phyloP scores from a whole-genome alignment of 78 protist genomes.

The Cyanophora paradoxa region DNA sequence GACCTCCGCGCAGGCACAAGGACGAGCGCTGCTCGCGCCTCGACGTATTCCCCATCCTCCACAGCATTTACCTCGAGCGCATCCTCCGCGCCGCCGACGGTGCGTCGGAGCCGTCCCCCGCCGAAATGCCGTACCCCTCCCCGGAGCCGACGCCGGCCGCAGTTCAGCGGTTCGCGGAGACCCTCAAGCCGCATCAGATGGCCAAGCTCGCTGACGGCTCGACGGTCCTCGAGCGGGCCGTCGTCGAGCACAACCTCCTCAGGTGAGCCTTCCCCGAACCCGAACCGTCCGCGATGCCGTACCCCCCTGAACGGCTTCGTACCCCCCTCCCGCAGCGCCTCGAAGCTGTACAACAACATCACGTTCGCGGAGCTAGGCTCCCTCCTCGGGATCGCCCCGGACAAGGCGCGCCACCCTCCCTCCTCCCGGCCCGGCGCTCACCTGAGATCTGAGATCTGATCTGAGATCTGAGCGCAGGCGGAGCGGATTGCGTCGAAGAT shows the following conservation, averaged over 20 bases:
- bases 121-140: too few relatives aligned
- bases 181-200: slow-evolving; percentile 64
- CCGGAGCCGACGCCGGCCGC: too few relatives aligned
- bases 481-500: slow-evolving; percentile 74
- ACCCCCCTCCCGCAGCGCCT: too few relatives aligned
- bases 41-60: slow-evolving; percentile 30
- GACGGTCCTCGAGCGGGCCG: slow-evolving; percentile 77
- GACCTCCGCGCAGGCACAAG: too few relatives aligned
- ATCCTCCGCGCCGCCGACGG: slow-evolving; percentile 53
- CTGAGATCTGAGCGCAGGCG: slow-evolving; percentile 24
- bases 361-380: slow-evolving; percentile 75
- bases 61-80: slow-evolving; percentile 71
- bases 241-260: slow-evolving; percentile 83
- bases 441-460: neutral
- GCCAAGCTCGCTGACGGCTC: slow-evolving; percentile 63
- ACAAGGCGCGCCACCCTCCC: neutral
- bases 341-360: slow-evolving; percentile 74
- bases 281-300: too few relatives aligned
- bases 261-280: too few relatives aligned
- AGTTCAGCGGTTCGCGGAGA: slow-evolving; percentile 54
- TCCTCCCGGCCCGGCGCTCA: neutral
- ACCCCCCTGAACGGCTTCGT: too few relatives aligned
- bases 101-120: too few relatives aligned
- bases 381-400: slow-evolving; percentile 71
- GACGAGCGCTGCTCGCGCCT: slow-evolving; percentile 75